A percentile compares a stretch with the other conserved stretches of the same genome.
These are phyloP conservation scores for Alternaria sp. DNA, from an alignment of 2,329 filamentous ascomycete genomes.

Conservation along the genomic window DNA sequence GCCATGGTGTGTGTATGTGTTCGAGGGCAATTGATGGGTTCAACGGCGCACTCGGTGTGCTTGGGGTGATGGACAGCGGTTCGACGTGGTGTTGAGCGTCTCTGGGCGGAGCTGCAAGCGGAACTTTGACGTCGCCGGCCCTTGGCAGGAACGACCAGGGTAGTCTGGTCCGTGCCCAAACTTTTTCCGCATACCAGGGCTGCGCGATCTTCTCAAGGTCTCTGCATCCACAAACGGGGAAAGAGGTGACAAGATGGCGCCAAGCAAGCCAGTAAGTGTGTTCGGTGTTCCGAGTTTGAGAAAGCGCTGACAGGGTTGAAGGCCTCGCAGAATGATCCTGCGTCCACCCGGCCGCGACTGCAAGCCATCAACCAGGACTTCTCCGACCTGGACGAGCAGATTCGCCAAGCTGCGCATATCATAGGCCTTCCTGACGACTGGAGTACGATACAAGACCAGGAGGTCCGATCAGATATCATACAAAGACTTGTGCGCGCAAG, in stretches of 20 bases:
- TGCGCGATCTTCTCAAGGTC: slow-evolving; percentile 6
- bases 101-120: slow-evolving; percentile 29
- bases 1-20: slow-evolving; percentile 59
- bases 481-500: slow-evolving; percentile 44
- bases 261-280: slow-evolving; percentile 24
- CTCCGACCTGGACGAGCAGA: slow-evolving; percentile 48
- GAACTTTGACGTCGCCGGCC: slow-evolving; percentile 37
- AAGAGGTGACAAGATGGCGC: slow-evolving; percentile 35
- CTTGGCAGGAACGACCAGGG: slow-evolving; percentile 33
- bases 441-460: slow-evolving; percentile 27
- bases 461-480: slow-evolving; percentile 16
- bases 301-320: slow-evolving; percentile 12
- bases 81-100: slow-evolving; percentile 37
- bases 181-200: slow-evolving; percentile 27
- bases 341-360: slow-evolving; percentile 49
- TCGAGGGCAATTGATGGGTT: slow-evolving; percentile 41
- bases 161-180: slow-evolving; percentile 25
- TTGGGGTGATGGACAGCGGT: slow-evolving; percentile 17
- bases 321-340: slow-evolving; percentile 22
- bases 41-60: slow-evolving; percentile 29
- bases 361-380: slow-evolving; percentile 53
- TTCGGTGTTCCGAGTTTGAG: rapidly evolving
- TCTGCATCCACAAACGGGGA: slow-evolving; percentile 14
- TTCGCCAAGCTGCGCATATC: slow-evolving; percentile 53
- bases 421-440: slow-evolving; percentile 48